phyloP scores from a whole-genome alignment of 78 protist species.

The Speleostelium caveatum region DNA sequence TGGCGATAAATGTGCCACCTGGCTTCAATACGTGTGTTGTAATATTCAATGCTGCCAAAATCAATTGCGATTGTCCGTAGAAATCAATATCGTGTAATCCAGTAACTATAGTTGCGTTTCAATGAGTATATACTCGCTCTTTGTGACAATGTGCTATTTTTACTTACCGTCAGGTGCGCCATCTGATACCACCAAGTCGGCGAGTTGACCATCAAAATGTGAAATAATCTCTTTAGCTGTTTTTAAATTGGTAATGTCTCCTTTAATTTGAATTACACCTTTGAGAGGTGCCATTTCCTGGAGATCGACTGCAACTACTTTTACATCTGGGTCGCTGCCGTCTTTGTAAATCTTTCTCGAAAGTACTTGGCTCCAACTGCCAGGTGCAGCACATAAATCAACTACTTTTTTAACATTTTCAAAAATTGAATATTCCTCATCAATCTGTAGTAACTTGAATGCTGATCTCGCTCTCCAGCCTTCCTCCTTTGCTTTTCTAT shows the following conservation, averaged over 20 bases:
- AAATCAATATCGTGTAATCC: conserved; percentile 99
- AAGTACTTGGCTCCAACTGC: conserved; percentile 95
- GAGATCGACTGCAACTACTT: conserved; percentile 97
- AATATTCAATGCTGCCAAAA: conserved; percentile 97
- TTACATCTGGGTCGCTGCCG: conserved; percentile 64
- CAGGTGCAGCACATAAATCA: conserved; percentile 99
- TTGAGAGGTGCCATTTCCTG: conserved; percentile 99
- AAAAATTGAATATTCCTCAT: conserved; percentile 94
- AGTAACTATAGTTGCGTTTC: conserved; percentile 82
- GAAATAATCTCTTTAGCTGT: conserved; percentile 86
- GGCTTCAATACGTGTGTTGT: conserved; percentile 91
- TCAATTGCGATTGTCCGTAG: conserved; percentile 97
- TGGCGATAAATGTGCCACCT: conserved; percentile 98
- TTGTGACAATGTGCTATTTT: neutral
- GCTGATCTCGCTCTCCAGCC: conserved; percentile 99
- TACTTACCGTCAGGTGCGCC: conserved; percentile 99
- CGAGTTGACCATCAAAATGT: conserved; percentile 89
- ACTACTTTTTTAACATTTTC: conserved; percentile 94
- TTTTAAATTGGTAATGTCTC: conserved; percentile 96
- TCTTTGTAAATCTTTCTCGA: conserved; percentile 45
- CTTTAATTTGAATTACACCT: conserved; percentile 97
- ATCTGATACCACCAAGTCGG: conserved; percentile 98
- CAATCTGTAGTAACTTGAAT: conserved; percentile 98
- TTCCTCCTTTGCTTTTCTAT: conserved; percentile 99
- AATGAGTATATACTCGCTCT: neutral